Percentiles rank a stretch among this genome's conserved stretches.
Conservation (phyloP, 768 basidiomycete species). For the Phallus indusiatus region DNA sequence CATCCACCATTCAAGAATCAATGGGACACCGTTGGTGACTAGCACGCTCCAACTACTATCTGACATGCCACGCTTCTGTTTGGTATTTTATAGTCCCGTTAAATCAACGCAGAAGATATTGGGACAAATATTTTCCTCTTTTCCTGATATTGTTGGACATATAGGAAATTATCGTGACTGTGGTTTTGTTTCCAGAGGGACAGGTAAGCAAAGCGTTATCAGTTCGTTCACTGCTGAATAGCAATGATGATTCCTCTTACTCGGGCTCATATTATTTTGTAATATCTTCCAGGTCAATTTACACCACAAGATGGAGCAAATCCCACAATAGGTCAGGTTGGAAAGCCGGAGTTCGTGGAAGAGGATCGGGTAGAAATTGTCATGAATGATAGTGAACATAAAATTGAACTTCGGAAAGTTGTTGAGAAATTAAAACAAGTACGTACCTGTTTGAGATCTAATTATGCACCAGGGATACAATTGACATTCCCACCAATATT, state of each 20-base stretch:
- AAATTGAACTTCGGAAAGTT: slow-evolving; percentile 29
- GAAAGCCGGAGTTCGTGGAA: slow-evolving; percentile 37
- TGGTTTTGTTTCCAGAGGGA: slow-evolving; percentile 47
- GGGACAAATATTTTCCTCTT: slow-evolving; percentile 36
- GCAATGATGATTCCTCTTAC: background rate
- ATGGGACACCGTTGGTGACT: too few relatives aligned
- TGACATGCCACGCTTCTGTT: slow-evolving; percentile 29
- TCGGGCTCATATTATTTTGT: background rate
- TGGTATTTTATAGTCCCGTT: slow-evolving; percentile 44
- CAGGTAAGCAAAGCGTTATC: slow-evolving; percentile 28
- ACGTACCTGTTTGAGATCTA: slow-evolving; percentile 5
- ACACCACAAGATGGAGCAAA: slow-evolving; percentile 31
- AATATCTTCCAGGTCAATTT: slow-evolving; percentile 39
- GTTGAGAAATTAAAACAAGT: slow-evolving; percentile 40
- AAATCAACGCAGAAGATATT: slow-evolving; percentile 31
- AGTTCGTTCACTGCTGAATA: background rate
- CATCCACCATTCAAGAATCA: too few relatives aligned
- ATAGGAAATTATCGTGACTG: slow-evolving; percentile 44
- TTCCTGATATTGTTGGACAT: slow-evolving; percentile 37
- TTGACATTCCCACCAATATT: too few relatives aligned
- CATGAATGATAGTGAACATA: slow-evolving; percentile 29
- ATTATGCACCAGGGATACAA: background rate
- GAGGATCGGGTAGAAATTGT: slow-evolving; percentile 46
- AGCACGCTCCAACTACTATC: background rate
- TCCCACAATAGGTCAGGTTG: slow-evolving; percentile 35